These are phyloP conservation scores for Tylopilus sp. DNA, from an alignment of 768 basidiomycete genomes.

Conservation along the genomic window DNA sequence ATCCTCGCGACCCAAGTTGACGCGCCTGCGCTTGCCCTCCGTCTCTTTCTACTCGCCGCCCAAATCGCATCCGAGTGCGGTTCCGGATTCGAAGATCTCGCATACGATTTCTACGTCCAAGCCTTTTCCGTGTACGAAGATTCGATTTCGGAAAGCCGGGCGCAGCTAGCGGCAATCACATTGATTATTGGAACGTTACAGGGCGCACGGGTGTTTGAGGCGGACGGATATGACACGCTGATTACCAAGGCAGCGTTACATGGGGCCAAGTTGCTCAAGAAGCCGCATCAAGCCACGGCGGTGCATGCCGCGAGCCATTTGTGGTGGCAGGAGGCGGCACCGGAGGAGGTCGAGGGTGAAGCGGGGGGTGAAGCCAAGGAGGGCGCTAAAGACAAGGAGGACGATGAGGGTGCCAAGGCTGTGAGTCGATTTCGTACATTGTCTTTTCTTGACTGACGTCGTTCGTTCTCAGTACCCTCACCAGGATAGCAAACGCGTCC, in stretches of 20 bases:
- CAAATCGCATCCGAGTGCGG: slow-evolving; percentile 94
- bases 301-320: slow-evolving; percentile 94
- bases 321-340: slow-evolving; percentile 86
- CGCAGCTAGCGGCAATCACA: slow-evolving; percentile 96
- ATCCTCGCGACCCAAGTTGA: slow-evolving; percentile 93
- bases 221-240: slow-evolving; percentile 95
- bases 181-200: slow-evolving; percentile 90
- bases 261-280: slow-evolving; percentile 93
- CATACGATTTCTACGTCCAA: slow-evolving; percentile 97
- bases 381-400: slow-evolving; percentile 33
- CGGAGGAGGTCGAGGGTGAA: slow-evolving; percentile 40
- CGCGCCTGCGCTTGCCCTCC: slow-evolving; percentile 86
- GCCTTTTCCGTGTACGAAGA: slow-evolving; percentile 99
- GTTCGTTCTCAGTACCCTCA: slow-evolving; percentile 56
- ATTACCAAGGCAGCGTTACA: slow-evolving; percentile 99
- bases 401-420: slow-evolving; percentile 46
- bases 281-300: slow-evolving; percentile 95
- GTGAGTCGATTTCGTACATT: slow-evolving; percentile 43
- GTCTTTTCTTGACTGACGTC: not conserved
- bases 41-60: slow-evolving; percentile 92
- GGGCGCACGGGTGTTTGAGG: slow-evolving; percentile 84
- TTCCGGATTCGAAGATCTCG: slow-evolving; percentile 90
- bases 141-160: slow-evolving; percentile 91
- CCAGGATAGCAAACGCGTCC: slow-evolving; percentile 93
- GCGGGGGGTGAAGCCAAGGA: slow-evolving; percentile 20